Evolutionary conservation across 1,139 yeast genomes (phyloP).

Genomic region (Saccharomycopsis phalli): DNA sequence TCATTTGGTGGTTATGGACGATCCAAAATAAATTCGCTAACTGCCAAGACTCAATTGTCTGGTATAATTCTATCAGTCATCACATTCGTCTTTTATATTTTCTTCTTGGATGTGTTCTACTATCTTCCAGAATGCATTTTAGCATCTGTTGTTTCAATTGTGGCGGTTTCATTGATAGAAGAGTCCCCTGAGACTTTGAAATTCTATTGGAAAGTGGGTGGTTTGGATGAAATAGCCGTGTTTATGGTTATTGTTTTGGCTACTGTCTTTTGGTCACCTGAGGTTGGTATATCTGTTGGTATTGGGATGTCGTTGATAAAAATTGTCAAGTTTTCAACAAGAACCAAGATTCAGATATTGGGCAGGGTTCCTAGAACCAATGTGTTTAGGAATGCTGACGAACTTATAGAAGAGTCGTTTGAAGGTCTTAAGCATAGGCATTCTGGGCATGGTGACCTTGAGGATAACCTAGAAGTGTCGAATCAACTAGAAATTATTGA

Average conservation of each 20-base stretch:
- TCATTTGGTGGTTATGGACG: slow-evolving; percentile 96
- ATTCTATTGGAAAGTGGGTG: slow-evolving; percentile 67
- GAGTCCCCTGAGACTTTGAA: slow-evolving; percentile 77
- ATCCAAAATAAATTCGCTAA: slow-evolving; percentile 76
- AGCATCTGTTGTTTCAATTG: slow-evolving; percentile 70
- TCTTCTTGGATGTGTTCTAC: slow-evolving; percentile 54
- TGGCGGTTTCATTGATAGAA: slow-evolving; percentile 70
- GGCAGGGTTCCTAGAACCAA: slow-evolving; percentile 77
- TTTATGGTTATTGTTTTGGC: slow-evolving; percentile 62
- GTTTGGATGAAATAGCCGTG: slow-evolving; percentile 70
- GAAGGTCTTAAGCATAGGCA: background rate
- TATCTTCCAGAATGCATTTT: slow-evolving; percentile 75
- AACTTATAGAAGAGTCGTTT: slow-evolving; percentile 24
- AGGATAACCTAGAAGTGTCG: slow-evolving; percentile 2
- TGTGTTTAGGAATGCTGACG: slow-evolving; percentile 72
- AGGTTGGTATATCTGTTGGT: slow-evolving; percentile 84
- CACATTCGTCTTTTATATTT: slow-evolving; percentile 59
- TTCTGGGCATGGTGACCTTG: slow-evolving; percentile 1
- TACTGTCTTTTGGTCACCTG: slow-evolving; percentile 77
- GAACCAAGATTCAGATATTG: slow-evolving; percentile 80
- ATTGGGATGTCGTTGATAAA: slow-evolving; percentile 69
- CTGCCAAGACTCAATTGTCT: slow-evolving; percentile 77
- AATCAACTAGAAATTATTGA: slow-evolving; percentile 57
- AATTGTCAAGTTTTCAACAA: slow-evolving; percentile 77
- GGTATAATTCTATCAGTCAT: slow-evolving; percentile 72